Conservation (phyloP, 208 protist species). For the Leishmania martiniquensis region DNA sequence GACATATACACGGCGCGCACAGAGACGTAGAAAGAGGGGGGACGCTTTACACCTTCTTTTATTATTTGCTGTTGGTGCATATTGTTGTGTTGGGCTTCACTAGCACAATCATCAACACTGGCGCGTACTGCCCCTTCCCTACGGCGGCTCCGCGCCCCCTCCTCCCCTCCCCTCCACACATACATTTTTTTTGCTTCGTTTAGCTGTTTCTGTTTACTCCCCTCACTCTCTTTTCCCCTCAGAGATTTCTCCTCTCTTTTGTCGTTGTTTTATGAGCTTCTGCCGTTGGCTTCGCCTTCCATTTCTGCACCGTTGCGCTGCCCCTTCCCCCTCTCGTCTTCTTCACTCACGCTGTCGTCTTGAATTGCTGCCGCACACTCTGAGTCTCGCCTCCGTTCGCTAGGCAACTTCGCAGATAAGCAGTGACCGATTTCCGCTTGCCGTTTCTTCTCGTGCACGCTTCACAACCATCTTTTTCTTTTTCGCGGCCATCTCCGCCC, state of each 20-base stretch:
- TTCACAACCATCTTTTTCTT: too few species aligned
- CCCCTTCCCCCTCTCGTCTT: too few species aligned
- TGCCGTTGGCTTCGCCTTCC: too few species aligned
- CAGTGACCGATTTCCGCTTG: too few species aligned
- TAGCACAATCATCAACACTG: not conserved
- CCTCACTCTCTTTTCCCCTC: slow-evolving; percentile 3
- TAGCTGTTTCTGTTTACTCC: not conserved
- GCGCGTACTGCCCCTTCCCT: not conserved
- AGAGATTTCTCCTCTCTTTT: not conserved
- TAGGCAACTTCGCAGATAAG: too few species aligned
- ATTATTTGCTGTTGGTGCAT: slow-evolving; percentile 11
- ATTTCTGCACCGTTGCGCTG: too few species aligned
- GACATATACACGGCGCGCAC: not conserved
- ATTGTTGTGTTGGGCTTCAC: not conserved
- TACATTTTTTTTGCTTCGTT: not conserved
- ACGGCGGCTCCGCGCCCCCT: not conserved
- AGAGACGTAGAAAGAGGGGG: not conserved
- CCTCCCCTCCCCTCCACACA: not conserved
- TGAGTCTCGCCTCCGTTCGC: too few species aligned
- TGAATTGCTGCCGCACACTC: too few species aligned
- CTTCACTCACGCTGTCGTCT: too few species aligned
- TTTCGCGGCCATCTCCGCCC: not conserved
- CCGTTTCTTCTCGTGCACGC: too few species aligned
- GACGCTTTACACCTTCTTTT: slow-evolving; percentile 1
- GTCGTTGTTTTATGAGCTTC: too few species aligned